These are phyloP conservation scores for Casuarina equisetifolia DNA, from an alignment of 306 rosid genomes.

Conservation along the genomic window DNA sequence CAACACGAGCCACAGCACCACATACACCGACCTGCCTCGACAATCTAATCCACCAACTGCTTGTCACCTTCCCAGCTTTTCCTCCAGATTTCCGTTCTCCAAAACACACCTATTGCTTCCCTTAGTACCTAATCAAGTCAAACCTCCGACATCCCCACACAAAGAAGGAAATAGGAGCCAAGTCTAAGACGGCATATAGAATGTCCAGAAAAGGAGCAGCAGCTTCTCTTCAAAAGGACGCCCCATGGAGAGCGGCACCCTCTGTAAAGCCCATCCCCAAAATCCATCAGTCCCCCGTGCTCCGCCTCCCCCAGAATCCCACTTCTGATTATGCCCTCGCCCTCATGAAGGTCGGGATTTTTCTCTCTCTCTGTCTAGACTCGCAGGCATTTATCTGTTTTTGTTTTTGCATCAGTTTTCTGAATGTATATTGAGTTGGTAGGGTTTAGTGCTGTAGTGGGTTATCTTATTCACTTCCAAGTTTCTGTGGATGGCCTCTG, in stretches of 20 bases:
- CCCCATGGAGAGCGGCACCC: constrained; percentile 76
- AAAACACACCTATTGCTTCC: background rate
- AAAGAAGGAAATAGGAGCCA: background rate
- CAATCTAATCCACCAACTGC: too few relatives aligned
- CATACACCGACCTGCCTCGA: too few relatives aligned
- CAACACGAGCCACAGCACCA: too few relatives aligned
- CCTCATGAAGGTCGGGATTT: constrained; percentile 64
- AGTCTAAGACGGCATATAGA: background rate
- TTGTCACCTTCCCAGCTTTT: too few relatives aligned
- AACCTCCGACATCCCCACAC: background rate
- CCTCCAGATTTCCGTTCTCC: too few relatives aligned
- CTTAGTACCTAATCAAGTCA: background rate
- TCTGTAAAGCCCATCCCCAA: constrained; percentile 62
- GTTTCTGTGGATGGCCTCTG: background rate
- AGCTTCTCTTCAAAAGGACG: constrained; percentile 65
- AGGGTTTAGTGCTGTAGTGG: background rate
- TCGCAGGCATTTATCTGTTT: background rate
- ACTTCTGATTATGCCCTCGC: constrained; percentile 60
- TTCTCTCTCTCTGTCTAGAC: constrained; percentile 5
- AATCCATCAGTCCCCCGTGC: constrained; percentile 75
- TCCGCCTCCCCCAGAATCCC: constrained; percentile 65
- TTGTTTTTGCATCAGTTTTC: background rate
- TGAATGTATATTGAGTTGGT: background rate
- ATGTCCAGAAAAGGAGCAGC: constrained; percentile 65
- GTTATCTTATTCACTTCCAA: background rate